Evolutionary conservation across 140 eudicot genomes (phyloP).

Genomic region (Cichorium intybus): DNA sequence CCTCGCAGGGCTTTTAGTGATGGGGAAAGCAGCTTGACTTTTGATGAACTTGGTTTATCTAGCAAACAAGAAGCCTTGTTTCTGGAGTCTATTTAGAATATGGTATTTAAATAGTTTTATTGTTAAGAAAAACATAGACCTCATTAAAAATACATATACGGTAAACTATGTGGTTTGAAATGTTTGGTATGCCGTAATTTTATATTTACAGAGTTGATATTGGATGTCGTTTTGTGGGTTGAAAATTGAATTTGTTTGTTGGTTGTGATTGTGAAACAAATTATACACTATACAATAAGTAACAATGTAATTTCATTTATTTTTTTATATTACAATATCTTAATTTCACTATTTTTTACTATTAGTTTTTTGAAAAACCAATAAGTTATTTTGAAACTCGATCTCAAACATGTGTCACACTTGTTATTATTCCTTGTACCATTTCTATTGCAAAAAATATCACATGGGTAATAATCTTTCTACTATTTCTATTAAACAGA

Average conservation of each 20-base stretch:
- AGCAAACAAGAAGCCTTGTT: slow-evolving; percentile 97
- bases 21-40: slow-evolving; percentile 56
- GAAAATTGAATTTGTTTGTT: not conserved
- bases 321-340: too few relatives aligned
- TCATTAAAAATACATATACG: slow-evolving; percentile 29
- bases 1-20: slow-evolving; percentile 84
- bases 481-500: not conserved
- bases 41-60: slow-evolving; percentile 76
- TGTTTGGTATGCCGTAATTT: not conserved
- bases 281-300: not conserved
- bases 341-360: too few relatives aligned
- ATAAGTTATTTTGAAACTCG: too few relatives aligned
- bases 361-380: too few relatives aligned
- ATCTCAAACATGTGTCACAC: too few relatives aligned
- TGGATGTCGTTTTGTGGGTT: not conserved
- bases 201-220: slow-evolving; percentile 10
- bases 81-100: slow-evolving; percentile 68
- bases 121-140: slow-evolving; percentile 18
- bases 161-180: slow-evolving; percentile 5
- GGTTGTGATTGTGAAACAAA: not conserved
- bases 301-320: too few relatives aligned
- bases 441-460: too few relatives aligned
- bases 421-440: too few relatives aligned
- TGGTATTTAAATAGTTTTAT: slow-evolving; percentile 21
- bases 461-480: not conserved